Evolutionary conservation across 2,329 filamentous ascomycete genomes (phyloP), one percentile per base, ranked within the genome.

Genomic region (Albifimbria verrucaria): DNA sequence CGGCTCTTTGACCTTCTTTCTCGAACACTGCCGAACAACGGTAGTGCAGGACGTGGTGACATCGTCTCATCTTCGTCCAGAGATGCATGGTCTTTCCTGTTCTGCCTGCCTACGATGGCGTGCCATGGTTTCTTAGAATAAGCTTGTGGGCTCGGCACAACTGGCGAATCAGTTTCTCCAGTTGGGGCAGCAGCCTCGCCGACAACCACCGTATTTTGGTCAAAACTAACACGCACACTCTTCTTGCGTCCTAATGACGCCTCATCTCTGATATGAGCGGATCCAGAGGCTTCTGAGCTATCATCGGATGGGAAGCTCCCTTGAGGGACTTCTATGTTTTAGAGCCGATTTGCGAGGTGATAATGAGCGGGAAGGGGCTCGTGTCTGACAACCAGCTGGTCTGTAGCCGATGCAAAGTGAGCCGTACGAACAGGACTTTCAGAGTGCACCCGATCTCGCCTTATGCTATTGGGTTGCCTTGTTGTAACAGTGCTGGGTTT

Each of bases 331-430:
- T 2, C 64, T 60, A 12, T 85, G 77, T 65, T 92, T 92, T 57
- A 92, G 65, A 2, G 88, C 89, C 1, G 89, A 91, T 66, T 93
- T 93, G 45, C 85, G 84, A 10, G 89, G 89, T 0, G 89, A 92
- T 11, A 88, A 74, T 5, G 88, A 90, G 47, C 89, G 80, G 25
- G 83, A 76, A 21, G 87, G 6, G 89, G 89, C 51, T 84, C 79
- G 63, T 92, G 88, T 57, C 78, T 85, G 24, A 87, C 75, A 1
- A 78, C 71, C 12, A 85, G 66, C 42, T 73, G 79, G 28, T 83
- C 78, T 17, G 82, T 74, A 7, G 78, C 76, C 10, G 78, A 65
- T 1, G 83, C 83, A 66, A 92, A 92, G 61, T 83, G 87, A 12
- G 88, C 83, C 25, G 80, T 83, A 28, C 88, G 80, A 22, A 76